Base-by-base conservation (phyloP, 2,329 filamentous ascomycete species). In the Dactylellina parvicollis region DNA sequence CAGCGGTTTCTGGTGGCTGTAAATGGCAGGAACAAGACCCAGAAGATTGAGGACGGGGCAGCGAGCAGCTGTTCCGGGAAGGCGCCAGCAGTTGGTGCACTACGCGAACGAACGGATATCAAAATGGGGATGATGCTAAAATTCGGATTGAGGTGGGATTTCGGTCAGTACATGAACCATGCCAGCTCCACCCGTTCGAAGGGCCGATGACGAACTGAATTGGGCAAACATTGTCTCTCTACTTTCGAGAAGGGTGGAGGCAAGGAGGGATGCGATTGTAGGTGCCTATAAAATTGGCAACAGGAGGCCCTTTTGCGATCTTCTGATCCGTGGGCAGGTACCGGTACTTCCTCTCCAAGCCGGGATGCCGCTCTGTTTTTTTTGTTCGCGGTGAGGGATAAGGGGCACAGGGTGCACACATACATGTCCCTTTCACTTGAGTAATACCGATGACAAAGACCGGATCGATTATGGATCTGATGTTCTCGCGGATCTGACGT, bases 391-490 rank as follows among this genome's bases (percentile, higher is more conserved):
- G 20, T 47, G 61, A 65, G 60, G 61, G 61, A 66, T 66, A 66
- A 57, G 65, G 65, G 47, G 57, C 46, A 42, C 30, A 52, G 38
- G 42, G 32, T 36, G 46, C 40, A 36, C 30, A n/a, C 34, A 38
- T 16, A 54, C 30, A 26, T 24, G 7, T 18, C n/a, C 20, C 14
- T 32, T 44, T 22, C 24, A 28, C 26, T 54, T 64, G 65, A 56
- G 67, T 72, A 72, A 72, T 72, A 60, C 30, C 52, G 40, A 72
- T 72, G 67, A 72, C 67, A 72, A 72, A 72, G 44, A 47, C 32
- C 16, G 22, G 52, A 72, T 59, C 22, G 50, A 56, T 62, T 36
- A 55, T 8, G 34, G 40, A 44, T 60, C 44, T n/a, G 34, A 47
- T 32, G n/a, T n/a, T n/a, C n/a, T n/a, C n/a, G 40, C 42, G 16